Conservation (phyloP, 495 filamentous ascomycete genomes). For the Hypoxylon trugodes region DNA sequence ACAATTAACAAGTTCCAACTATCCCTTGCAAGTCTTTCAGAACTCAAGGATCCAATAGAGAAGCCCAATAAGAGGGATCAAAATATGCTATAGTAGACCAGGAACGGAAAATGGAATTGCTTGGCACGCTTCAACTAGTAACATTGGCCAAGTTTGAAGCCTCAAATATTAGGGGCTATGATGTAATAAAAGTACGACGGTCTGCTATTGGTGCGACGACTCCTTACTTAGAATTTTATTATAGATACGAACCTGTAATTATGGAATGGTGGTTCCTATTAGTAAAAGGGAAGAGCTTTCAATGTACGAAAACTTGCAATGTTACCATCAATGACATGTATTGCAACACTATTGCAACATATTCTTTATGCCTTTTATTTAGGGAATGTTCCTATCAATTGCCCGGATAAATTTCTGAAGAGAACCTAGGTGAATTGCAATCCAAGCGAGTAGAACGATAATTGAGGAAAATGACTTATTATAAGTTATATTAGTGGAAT, state of each 20-base stretch:
- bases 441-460: too few species aligned
- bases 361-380: background rate
- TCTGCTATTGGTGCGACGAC: too few species aligned
- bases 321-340: constrained; percentile 17
- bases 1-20: background rate
- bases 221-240: too few species aligned
- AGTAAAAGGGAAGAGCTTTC: too few species aligned
- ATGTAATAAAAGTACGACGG: background rate
- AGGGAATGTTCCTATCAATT: too few species aligned
- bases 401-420: too few species aligned
- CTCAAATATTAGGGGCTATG: background rate
- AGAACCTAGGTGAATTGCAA: too few species aligned
- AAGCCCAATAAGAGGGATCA: background rate
- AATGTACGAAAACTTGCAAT: background rate
- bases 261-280: too few species aligned
- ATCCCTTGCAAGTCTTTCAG: background rate
- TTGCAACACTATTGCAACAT: constrained; percentile 23
- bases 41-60: background rate
- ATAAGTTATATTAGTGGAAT: too few species aligned
- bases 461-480: too few species aligned
- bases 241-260: too few species aligned
- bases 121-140: background rate
- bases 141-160: background rate
- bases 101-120: background rate
- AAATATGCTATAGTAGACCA: background rate